Conservation (phyloP, 441 rosid species). For the Jatropha podagrica region DNA sequence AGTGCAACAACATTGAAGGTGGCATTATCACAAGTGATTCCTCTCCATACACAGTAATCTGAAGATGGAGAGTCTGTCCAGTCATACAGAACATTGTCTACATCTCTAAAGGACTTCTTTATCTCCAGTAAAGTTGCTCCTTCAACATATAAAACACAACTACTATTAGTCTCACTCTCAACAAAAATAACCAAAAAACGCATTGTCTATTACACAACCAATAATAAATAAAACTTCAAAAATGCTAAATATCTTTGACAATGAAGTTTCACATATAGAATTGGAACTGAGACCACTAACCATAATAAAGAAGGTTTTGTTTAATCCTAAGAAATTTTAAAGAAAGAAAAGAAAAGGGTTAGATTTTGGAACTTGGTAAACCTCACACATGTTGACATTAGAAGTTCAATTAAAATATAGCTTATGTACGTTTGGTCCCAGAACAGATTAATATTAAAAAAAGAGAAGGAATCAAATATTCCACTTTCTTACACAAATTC, state of each 20-base stretch:
- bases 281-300: neutral
- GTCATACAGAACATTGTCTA: conserved; percentile 80
- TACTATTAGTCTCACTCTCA: conserved; percentile 11
- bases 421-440: conserved; percentile 8
- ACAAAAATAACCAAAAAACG: neutral
- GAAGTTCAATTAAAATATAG: conserved; percentile 2
- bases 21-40: conserved; percentile 75
- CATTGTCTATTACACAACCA: neutral
- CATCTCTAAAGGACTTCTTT: conserved; percentile 89
- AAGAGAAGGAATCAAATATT: neutral
- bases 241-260: conserved; percentile 10
- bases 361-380: conserved; percentile 2
- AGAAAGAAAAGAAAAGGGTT: conserved; percentile 7
- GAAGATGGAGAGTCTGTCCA: conserved; percentile 81
- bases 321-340: neutral
- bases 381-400: conserved; percentile 4
- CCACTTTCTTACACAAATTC: conserved; percentile 3
- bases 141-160: conserved; percentile 26
- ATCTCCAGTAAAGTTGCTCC: conserved; percentile 79
- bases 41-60: conserved; percentile 90
- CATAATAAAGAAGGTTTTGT: neutral
- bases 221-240: neutral
- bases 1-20: conserved; percentile 80
- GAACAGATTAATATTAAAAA: neutral
- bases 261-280: neutral